Conservation (phyloP, 768 basidiomycete species). For the Serendipita indica region DNA sequence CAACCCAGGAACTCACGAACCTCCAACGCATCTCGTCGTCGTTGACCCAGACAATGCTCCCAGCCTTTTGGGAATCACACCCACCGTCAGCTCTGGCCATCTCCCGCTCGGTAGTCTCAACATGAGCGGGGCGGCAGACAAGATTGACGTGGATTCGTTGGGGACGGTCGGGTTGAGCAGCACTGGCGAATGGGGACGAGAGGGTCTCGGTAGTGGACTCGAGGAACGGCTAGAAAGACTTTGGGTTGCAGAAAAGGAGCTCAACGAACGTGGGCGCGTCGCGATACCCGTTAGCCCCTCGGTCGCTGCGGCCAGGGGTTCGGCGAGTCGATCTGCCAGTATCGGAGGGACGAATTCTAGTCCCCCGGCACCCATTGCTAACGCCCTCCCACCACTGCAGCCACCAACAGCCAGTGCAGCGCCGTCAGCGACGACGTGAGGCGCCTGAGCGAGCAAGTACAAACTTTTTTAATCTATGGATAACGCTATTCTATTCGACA, state of each 20-base stretch:
- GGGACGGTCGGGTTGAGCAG: slow-evolving; percentile 21
- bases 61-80: slow-evolving; percentile 1
- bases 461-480: too few relatives aligned
- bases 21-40: slow-evolving; percentile 59
- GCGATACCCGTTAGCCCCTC: too few relatives aligned
- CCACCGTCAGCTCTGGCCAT: not conserved
- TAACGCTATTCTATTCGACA: too few relatives aligned
- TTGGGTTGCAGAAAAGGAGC: not conserved
- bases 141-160: slow-evolving; percentile 26
- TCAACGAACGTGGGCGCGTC: not conserved
- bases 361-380: too few relatives aligned
- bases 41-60: slow-evolving; percentile 24
- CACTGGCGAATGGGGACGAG: slow-evolving; percentile 70
- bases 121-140: slow-evolving; percentile 15
- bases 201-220: slow-evolving; percentile 66
- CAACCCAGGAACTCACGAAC: slow-evolving; percentile 36
- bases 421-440: too few relatives aligned
- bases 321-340: not conserved
- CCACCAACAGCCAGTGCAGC: too few relatives aligned
- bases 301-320: not conserved
- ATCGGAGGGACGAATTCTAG: too few relatives aligned
- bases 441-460: too few relatives aligned
- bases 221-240: slow-evolving; percentile 66
- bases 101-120: slow-evolving; percentile 10
- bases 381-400: too few relatives aligned